These are phyloP conservation scores for Pichia sp. DNA, from an alignment of 1,139 yeast species.

Conservation along the genomic window DNA sequence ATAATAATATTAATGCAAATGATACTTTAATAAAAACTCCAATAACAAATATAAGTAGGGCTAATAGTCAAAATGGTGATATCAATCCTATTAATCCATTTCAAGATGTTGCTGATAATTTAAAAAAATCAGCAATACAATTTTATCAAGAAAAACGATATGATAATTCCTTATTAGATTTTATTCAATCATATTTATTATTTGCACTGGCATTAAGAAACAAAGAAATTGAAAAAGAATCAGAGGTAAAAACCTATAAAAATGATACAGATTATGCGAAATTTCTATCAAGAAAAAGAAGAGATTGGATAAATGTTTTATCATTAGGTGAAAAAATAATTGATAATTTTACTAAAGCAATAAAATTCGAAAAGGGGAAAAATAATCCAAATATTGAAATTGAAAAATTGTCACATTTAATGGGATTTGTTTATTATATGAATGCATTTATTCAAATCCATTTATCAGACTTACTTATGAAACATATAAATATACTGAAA, in stretches of 20 bases:
- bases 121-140: constrained; percentile 6
- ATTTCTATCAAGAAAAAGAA: constrained; percentile 11
- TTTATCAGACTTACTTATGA: constrained; percentile 7
- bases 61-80: background rate
- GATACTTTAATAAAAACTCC: no score
- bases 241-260: background rate
- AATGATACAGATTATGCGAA: background rate
- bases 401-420: constrained; percentile 1
- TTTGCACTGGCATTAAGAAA: constrained; percentile 5
- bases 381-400: background rate
- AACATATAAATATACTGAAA: constrained; percentile 3
- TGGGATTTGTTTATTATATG: constrained; percentile 15
- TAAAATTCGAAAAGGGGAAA: background rate
- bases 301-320: constrained; percentile 17
- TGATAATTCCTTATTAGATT: constrained; percentile 6
- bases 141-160: constrained; percentile 1
- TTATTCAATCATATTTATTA: constrained; percentile 10
- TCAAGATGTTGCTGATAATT: constrained; percentile 5
- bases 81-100: background rate
- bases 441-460: constrained; percentile 15
- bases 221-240: constrained; percentile 5
- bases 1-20: no score
- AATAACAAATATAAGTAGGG: constrained; percentile 3
- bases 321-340: constrained; percentile 12
- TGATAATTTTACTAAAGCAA: constrained; percentile 12